Base-by-base conservation (phyloP, 139 green algal genomes). In the Desmodesmus armatus region DNA sequence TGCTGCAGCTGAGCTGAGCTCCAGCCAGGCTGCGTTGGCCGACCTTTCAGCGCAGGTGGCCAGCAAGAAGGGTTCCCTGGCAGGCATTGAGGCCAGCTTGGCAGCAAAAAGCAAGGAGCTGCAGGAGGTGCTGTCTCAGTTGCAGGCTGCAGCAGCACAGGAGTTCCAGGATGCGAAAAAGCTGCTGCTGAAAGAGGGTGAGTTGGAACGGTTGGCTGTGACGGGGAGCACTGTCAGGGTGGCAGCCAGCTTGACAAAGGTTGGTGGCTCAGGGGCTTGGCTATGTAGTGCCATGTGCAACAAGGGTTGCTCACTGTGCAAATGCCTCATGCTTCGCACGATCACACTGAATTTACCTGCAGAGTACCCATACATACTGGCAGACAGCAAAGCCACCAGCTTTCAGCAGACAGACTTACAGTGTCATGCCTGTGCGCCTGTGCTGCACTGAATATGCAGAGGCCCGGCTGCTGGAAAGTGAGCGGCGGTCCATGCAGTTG, bases 41-140 rank as follows among this genome's bases (percentile, higher is more conserved):
- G 49, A 40, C 13, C 31, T 73, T n/a, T 80, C n/a, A 51, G 73
- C 70, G 35, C 85, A 89, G 85, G 47, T 89, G 19, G 53, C 65
- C 15, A 3, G 80, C 15, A n/a, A 23, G 39, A 72, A 87, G 70
- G 41, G 49, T 6, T 47, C 78, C 41, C 62, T 89, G 73, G 65
- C 37, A 44, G 25, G 55, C 58, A 11, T 82, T 67, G 76, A 87
- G 69, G 41, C 65, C 66, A 17, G 66, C 49, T 29, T 87, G 63
- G 31, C 19, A 47, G 43, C 81, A 74, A 75, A 85, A 71, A 43
- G 86, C 78, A 80, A 80, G 49, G 87, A 90, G 67, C 87, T 90
- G 67, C 53, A 67, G 1, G 69, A 70, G 21, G 47, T 82, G n/a
- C 29, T 60, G 71, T 37, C 29, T 5, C 53, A 80, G 49, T n/a